phyloP scores from a whole-genome alignment of 176 grass and related monocot species.

The Zea luxurians region DNA sequence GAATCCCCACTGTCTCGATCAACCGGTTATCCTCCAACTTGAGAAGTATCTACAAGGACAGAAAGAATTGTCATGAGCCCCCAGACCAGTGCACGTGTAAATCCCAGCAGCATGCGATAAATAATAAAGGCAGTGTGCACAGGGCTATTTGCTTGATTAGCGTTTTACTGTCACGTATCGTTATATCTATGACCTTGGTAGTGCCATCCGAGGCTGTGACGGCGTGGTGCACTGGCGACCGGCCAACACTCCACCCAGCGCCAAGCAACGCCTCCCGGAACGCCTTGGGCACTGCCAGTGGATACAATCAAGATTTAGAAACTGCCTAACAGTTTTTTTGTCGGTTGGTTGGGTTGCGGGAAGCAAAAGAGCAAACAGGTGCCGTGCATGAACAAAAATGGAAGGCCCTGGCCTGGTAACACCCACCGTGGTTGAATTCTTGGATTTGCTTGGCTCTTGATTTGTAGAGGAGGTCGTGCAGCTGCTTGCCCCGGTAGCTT shows the following conservation, averaged over 20 bases:
- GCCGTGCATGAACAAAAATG: not conserved
- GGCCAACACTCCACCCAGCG: constrained; percentile 68
- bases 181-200: constrained; percentile 50
- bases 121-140: not conserved
- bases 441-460: constrained; percentile 75
- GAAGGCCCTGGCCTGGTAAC: not conserved
- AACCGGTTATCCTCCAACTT: constrained; percentile 92
- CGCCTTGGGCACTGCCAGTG: constrained; percentile 66
- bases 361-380: constrained; percentile 47
- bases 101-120: not conserved
- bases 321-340: not conserved
- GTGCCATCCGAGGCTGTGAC: constrained; percentile 77
- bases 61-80: not conserved
- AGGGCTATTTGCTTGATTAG: not conserved
- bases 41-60: constrained; percentile 71
- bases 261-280: constrained; percentile 67
- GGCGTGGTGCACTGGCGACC: constrained; percentile 75
- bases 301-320: not conserved
- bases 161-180: not conserved
- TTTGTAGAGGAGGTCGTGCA: constrained; percentile 91
- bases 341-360: not conserved
- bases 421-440: constrained; percentile 61
- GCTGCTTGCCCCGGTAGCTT: constrained; percentile 91
- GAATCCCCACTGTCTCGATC: constrained; percentile 93
- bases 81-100: not conserved